Evolutionary conservation across 495 filamentous ascomycete genomes (phyloP).

Genomic region (Podospora tetraspora): DNA sequence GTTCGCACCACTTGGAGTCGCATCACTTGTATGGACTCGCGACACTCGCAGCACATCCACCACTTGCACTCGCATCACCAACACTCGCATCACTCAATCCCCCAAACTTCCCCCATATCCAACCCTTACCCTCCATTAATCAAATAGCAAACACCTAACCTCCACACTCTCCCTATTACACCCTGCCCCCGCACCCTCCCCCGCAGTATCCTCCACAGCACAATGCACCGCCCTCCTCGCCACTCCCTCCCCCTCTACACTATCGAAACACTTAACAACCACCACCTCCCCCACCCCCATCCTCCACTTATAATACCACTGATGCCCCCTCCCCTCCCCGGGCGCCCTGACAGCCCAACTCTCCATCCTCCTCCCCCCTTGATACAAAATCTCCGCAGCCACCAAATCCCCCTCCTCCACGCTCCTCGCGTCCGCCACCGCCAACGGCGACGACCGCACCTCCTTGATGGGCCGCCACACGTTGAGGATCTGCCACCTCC

Average conservation of each 20-base stretch:
- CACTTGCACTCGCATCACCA: too few relatives aligned
- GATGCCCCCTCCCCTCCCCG: conserved; percentile 47
- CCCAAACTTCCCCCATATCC: not conserved
- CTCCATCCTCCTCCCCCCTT: conserved; percentile 37
- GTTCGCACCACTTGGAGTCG: not conserved
- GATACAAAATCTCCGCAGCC: conserved; percentile 62
- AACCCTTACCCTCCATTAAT: not conserved
- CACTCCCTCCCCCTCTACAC: conserved; percentile 48
- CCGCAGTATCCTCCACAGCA: conserved; percentile 53
- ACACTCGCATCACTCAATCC: not conserved
- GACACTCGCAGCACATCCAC: too few relatives aligned
- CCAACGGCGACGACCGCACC: conserved; percentile 56
- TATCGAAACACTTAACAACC: conserved; percentile 68
- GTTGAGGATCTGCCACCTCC: conserved; percentile 67
- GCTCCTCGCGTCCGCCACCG: conserved; percentile 54
- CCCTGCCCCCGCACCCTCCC: conserved; percentile 37
- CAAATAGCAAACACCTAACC: conserved; percentile 33
- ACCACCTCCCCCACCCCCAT: conserved; percentile 56
- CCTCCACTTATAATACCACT: conserved; percentile 73
- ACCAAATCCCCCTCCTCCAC: conserved; percentile 64
- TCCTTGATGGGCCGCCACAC: conserved; percentile 66
- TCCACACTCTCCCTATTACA: conserved; percentile 58
- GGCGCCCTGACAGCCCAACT: conserved; percentile 54
- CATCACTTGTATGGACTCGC: too few relatives aligned
- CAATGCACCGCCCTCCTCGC: conserved; percentile 59